phyloP scores from a whole-genome alignment of 257 asterid species.

The Verbena officinalis region DNA sequence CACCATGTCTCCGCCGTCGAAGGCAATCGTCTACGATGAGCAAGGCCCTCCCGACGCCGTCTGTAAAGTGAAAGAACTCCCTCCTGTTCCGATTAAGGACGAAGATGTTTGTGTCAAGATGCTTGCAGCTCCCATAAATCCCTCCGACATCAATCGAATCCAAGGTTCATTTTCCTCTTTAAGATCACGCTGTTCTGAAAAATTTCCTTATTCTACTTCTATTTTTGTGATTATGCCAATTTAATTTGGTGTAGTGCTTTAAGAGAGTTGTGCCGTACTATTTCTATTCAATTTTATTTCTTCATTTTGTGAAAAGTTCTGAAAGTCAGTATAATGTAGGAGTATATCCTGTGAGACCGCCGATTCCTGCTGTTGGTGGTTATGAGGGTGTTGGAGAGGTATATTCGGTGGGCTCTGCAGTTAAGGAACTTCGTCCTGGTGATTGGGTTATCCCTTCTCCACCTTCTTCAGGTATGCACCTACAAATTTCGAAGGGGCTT shows the following conservation, averaged over 20 bases:
- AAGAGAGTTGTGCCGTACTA: slow-evolving; percentile 1
- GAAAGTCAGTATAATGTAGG: slow-evolving; percentile 43
- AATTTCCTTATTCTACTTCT: neutral
- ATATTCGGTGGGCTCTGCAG: slow-evolving; percentile 75
- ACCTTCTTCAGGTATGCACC: slow-evolving; percentile 72
- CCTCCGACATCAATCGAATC: slow-evolving; percentile 93
- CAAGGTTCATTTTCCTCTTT: slow-evolving; percentile 50
- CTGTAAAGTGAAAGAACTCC: slow-evolving; percentile 63
- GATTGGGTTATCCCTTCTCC: slow-evolving; percentile 98
- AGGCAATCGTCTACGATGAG: slow-evolving; percentile 80
- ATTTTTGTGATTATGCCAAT: neutral
- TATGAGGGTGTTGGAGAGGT: slow-evolving; percentile 99
- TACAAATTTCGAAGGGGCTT: slow-evolving; percentile 14
- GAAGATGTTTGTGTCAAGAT: slow-evolving; percentile 90
- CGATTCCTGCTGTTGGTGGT: slow-evolving; percentile 93
- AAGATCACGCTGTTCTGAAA: neutral
- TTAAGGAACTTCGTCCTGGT: slow-evolving; percentile 63
- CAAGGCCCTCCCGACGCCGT: slow-evolving; percentile 91
- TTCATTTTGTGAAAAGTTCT: slow-evolving; percentile 1
- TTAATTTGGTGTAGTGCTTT: slow-evolving; percentile 1
- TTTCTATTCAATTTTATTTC: neutral
- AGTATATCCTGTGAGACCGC: slow-evolving; percentile 94
- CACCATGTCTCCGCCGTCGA: slow-evolving; percentile 80
- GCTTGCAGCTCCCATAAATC: slow-evolving; percentile 96
- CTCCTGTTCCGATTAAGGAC: slow-evolving; percentile 74